Conservation (phyloP, 106 monocot genomes). For the Dendrobium chrysotoxum region DNA sequence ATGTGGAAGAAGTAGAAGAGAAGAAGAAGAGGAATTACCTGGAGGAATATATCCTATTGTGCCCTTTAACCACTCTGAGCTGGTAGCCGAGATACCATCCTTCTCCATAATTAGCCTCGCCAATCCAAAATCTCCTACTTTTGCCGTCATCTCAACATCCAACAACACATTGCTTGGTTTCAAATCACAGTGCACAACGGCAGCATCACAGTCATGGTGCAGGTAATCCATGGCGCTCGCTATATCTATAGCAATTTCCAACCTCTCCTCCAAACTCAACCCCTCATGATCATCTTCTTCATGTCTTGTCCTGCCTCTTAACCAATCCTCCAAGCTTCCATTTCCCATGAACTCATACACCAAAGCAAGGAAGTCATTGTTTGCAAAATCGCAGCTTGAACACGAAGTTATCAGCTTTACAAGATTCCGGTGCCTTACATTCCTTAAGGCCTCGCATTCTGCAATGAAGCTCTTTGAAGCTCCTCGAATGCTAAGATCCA, state of each 20-base stretch:
- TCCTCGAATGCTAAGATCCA: slow-evolving; percentile 26
- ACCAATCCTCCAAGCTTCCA: slow-evolving; percentile 27
- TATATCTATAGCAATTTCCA: slow-evolving; percentile 48
- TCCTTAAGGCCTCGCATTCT: slow-evolving; percentile 30
- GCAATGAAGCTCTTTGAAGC: slow-evolving; percentile 37
- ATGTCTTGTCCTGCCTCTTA: slow-evolving; percentile 1
- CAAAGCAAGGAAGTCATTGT: slow-evolving; percentile 29
- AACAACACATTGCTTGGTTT: slow-evolving; percentile 17
- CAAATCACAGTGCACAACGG: slow-evolving; percentile 49
- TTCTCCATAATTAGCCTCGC: slow-evolving; percentile 6
- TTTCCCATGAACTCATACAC: slow-evolving; percentile 26
- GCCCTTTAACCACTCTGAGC: background rate
- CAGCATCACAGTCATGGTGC: slow-evolving; percentile 21
- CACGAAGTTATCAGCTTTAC: slow-evolving; percentile 28
- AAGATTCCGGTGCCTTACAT: slow-evolving; percentile 33
- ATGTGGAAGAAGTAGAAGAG: no score
- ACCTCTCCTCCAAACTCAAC: background rate
- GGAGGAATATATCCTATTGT: background rate
- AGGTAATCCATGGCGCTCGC: slow-evolving; percentile 48
- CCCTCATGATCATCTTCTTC: background rate
- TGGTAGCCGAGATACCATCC: background rate
- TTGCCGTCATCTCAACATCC: slow-evolving; percentile 31
- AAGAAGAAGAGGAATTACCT: background rate
- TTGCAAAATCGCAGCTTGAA: slow-evolving; percentile 7
- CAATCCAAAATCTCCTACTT: slow-evolving; percentile 40